A percentile compares a stretch with the other conserved stretches of the same genome.
These are phyloP conservation scores for Geoglossum glabrum DNA, from an alignment of 495 filamentous ascomycete genomes.

Conservation along the genomic window DNA sequence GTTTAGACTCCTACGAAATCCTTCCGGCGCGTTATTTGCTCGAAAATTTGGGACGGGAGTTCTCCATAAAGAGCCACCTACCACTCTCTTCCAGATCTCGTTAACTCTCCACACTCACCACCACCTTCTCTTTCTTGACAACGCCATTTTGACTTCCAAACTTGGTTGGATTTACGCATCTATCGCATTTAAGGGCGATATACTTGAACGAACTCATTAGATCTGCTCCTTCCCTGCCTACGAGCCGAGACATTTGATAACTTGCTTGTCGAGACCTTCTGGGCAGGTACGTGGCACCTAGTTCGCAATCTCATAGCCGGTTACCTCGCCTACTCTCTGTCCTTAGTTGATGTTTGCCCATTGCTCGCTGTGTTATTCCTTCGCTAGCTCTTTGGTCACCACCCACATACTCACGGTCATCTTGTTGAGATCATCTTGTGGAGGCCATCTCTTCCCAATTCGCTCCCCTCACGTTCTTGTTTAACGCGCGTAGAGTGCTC, in stretches of 20 bases:
- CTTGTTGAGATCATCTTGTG: neutral
- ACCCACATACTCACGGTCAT: neutral
- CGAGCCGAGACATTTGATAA: slow-evolving; percentile 1
- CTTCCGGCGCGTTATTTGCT: neutral
- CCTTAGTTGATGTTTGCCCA: neutral
- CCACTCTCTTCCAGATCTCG: slow-evolving; percentile 12
- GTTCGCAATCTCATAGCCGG: neutral
- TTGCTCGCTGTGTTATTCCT: neutral
- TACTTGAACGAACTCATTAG: neutral
- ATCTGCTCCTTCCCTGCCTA: neutral
- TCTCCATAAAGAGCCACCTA: slow-evolving; percentile 8
- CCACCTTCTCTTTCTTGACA: slow-evolving; percentile 13
- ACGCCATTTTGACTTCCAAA: neutral
- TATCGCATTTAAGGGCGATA: slow-evolving; percentile 2
- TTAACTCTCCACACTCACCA: slow-evolving; percentile 4
- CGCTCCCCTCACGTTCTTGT: neutral
- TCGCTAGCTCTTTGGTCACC: neutral
- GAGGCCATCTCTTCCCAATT: neutral
- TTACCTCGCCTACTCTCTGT: neutral
- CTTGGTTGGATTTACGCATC: slow-evolving; percentile 2
- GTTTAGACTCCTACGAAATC: neutral
- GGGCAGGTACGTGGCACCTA: neutral
- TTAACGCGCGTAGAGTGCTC: neutral
- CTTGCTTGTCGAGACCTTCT: neutral
- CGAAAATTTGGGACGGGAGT: neutral